phyloP scores from a whole-genome alignment of 1,284 basidiomycete genomes.

The Fomitopsis palustris region DNA sequence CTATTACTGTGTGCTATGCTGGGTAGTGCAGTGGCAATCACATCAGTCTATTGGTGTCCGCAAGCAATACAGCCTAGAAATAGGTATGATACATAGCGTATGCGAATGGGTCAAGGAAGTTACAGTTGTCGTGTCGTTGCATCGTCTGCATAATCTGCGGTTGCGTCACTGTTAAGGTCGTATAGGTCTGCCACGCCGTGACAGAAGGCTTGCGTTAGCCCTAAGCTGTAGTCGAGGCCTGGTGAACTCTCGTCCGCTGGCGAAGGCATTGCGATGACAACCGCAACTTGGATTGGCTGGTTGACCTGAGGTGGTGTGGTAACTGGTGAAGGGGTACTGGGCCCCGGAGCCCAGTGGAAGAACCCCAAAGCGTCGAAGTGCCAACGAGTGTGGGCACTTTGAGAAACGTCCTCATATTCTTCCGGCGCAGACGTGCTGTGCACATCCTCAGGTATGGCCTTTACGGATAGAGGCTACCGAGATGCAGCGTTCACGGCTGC shows the following conservation, averaged over 20 bases:
- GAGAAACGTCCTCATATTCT: neutral
- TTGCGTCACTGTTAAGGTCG: neutral
- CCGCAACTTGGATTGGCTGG: constrained; percentile 12
- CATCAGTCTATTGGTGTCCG: neutral
- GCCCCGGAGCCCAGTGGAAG: constrained; percentile 1
- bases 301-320: neutral
- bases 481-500: neutral
- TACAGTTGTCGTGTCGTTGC: no score
- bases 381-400: neutral
- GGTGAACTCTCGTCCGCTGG: neutral
- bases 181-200: neutral
- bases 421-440: neutral
- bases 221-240: constrained; percentile 3
- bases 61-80: neutral
- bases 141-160: neutral
- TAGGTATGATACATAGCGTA: neutral
- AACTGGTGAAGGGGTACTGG: neutral
- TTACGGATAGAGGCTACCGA: constrained; percentile 8
- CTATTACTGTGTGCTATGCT: no score
- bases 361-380: constrained; percentile 1
- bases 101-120: neutral
- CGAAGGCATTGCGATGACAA: constrained; percentile 21
- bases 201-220: neutral
- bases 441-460: neutral
- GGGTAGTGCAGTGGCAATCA: no score